Base-by-base conservation (phyloP, 2,329 filamentous ascomycete genomes). In the Fusarium guadeloupense region DNA sequence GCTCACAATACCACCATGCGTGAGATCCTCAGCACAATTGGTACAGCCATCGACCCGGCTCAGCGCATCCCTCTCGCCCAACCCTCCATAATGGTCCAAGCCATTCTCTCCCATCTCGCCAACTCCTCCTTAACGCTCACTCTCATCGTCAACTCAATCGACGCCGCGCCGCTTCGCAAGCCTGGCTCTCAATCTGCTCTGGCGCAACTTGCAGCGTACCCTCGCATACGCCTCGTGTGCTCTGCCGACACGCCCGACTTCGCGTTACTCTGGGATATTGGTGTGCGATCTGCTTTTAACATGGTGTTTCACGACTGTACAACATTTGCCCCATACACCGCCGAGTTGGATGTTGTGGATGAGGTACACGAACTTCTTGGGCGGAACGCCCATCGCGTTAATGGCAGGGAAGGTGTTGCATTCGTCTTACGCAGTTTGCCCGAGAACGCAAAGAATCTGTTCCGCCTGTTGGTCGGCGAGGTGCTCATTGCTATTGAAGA, bases 261-360 rank as follows among this genome's bases (percentile, higher is more conserved):
- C 71, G 80, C 92, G 1, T 78, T 97, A 2, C 83, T 98, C 44
- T 99, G 94, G 93, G 93, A 97, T 76, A 89, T 91, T 47, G 89
- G 88, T 49, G 82, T 93, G n/a, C 89, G 91, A 40, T 89, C 92
- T 14, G 86, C 90, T 23, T 92, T 93, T 76, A 90, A 91, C 73
- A 93, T 97, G 67, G 80, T 92, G 23, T 97, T 96, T 76, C 95
- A 99, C 78, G 93, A 99, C 77, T 90, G 90, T 69, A 98, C 95
- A 1, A 98, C 95, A 0, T 97, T 97, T 71, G 82, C 85, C 1
- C 83, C 91, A 1, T 92, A 91, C 67, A 80, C 83, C 10, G 74
- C 84, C 4, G 93, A 97, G 73, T 78, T 92, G 8, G 92, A 96
- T 69, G 87, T 91, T 3, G 92, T 98, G 4, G 93, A 98, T 73